Base-by-base conservation (phyloP, 2,329 filamentous ascomycete species). In the Botrytis elliptica region DNA sequence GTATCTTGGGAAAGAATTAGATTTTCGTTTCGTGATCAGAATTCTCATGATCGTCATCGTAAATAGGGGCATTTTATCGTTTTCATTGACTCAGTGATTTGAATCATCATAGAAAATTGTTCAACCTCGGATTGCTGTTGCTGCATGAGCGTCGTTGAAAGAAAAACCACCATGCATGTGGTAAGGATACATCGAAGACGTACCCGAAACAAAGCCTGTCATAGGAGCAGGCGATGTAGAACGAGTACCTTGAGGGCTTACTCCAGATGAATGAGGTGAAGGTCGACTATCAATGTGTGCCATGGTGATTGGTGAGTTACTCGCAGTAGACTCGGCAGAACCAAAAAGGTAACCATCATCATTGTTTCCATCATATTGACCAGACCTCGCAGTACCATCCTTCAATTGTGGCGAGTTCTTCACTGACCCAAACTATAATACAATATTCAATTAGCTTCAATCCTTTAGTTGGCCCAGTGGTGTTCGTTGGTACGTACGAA, bases 401-500 rank as follows among this genome's bases (percentile, higher is more conserved):
- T 84, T 86, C 71, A 85, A 79, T 71, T 84, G 83, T 46, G 87
- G 85, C 74, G 84, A 87, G 60, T 85, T 84, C 79, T 88, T 87
- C 80, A 89, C 89, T 29, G 88, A 89, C 76, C 88, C 88, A 85
- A 90, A 91, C 89, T 91, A 81, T 73, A 81, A 49, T 25, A 65
- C 46, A 65, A 65, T n/a, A 67, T 75, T 77, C 74, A 77, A 82
- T 86, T 84, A 86, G 85, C 83, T 81, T 71, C 78, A 73, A 79
- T 76, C 78, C 78, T 75, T 76, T 75, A 69, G 29, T 71, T 49
- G 65, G 63, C 67, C 75, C 74, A 79, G 65, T 75, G 75, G 72
- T 80, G 77, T 75, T 79, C 76, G 83, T 77, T 76, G 81, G 88
- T 88, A 97, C 95, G 90, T 95, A 98, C 95, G 90, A 98, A 99